Conservation (phyloP, 139 green algal genomes). For the Zygnema circumcarinatum region DNA sequence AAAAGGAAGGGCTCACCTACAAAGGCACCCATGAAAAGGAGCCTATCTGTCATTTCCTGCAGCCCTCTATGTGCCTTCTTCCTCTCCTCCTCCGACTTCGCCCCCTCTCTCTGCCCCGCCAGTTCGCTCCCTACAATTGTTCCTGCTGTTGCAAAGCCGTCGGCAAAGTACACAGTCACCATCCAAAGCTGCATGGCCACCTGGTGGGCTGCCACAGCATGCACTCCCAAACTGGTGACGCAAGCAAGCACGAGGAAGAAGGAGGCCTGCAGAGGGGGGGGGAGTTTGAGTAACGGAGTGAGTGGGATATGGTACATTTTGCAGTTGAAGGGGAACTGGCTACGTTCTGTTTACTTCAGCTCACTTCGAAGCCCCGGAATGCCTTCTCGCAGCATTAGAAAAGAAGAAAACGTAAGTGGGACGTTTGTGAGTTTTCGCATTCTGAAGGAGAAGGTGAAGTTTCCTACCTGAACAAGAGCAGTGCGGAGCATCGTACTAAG, state of each 20-base stretch:
- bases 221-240: constrained; percentile 65
- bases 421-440: no score
- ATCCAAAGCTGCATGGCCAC: constrained; percentile 76
- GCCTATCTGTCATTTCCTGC: constrained; percentile 48
- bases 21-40: constrained; percentile 61
- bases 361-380: no score
- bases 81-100: constrained; percentile 13
- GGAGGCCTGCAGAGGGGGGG: constrained; percentile 45
- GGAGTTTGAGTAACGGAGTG: constrained; percentile 43
- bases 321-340: neutral
- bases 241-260: constrained; percentile 70
- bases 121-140: constrained; percentile 71
- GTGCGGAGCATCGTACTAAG: constrained; percentile 71
- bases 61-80: constrained; percentile 30
- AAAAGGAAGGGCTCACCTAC: neutral
- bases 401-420: no score
- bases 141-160: constrained; percentile 75
- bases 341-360: no score
- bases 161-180: constrained; percentile 69
- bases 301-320: neutral
- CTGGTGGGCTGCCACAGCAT: constrained; percentile 67
- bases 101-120: constrained; percentile 23
- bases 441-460: no score
- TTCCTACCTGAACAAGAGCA: constrained; percentile 53
- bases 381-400: no score